Percentiles rank a stretch among this genome's conserved stretches.
Evolutionary conservation across 306 rosid species (phyloP).

Genomic region (Leucaena leucocephala): DNA sequence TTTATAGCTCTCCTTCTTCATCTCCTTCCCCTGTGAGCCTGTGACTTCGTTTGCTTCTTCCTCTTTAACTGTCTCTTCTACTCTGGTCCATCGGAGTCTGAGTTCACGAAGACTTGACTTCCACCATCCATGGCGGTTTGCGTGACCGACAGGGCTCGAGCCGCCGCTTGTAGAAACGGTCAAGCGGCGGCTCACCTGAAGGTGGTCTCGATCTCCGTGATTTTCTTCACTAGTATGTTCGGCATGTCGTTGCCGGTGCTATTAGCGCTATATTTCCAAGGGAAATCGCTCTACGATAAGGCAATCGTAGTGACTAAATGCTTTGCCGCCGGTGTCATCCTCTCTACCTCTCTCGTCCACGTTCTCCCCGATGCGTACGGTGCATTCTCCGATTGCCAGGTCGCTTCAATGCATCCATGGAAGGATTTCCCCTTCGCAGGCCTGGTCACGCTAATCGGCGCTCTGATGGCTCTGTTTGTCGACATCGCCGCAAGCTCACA

Average conservation of each 20-base stretch:
- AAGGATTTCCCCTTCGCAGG: slow-evolving; percentile 90
- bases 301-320: slow-evolving; percentile 71
- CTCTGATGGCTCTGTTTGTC: slow-evolving; percentile 57
- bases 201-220: slow-evolving; percentile 60
- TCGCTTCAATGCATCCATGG: slow-evolving; percentile 83
- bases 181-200: slow-evolving; percentile 72
- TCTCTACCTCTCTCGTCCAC: slow-evolving; percentile 93
- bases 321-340: slow-evolving; percentile 94
- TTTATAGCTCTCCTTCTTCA: background rate
- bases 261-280: slow-evolving; percentile 73
- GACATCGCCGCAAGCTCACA: slow-evolving; percentile 82
- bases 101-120: background rate
- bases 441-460: slow-evolving; percentile 71
- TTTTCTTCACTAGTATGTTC: slow-evolving; percentile 71
- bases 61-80: background rate
- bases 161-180: slow-evolving; percentile 60
- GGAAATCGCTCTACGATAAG: slow-evolving; percentile 77
- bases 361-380: slow-evolving; percentile 89
- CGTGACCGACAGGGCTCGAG: slow-evolving; percentile 46
- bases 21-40: background rate
- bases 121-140: slow-evolving; percentile 53
- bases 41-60: background rate
- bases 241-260: slow-evolving; percentile 80
- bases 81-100: background rate
- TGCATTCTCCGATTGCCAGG: slow-evolving; percentile 83